Conservation (phyloP, 345 rosid species). For the Populus davidiana region DNA sequence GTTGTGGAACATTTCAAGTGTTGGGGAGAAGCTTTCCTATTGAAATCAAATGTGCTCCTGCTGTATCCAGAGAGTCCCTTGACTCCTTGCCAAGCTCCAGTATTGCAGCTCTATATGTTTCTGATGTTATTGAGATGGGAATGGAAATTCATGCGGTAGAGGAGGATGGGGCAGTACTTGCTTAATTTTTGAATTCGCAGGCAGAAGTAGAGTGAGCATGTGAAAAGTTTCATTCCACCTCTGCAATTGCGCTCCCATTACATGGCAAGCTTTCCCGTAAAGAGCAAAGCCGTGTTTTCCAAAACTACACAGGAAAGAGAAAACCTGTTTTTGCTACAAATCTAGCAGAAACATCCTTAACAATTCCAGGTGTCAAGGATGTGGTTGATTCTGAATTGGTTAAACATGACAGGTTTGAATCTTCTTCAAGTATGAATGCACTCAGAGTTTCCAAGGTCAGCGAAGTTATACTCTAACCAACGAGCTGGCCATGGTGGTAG, state of each 20-base stretch:
- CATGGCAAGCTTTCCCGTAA: slow-evolving; percentile 80
- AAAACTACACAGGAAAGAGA: slow-evolving; percentile 56
- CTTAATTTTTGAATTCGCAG: slow-evolving; percentile 75
- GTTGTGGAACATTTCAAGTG: slow-evolving; percentile 53
- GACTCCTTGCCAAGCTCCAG: slow-evolving; percentile 15
- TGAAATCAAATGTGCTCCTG: slow-evolving; percentile 58
- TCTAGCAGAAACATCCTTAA: slow-evolving; percentile 92
- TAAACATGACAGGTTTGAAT: slow-evolving; percentile 74
- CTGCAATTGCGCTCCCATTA: slow-evolving; percentile 66
- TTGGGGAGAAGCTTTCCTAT: slow-evolving; percentile 77
- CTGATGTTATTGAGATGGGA: slow-evolving; percentile 57
- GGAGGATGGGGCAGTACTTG: slow-evolving; percentile 76
- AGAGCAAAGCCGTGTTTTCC: slow-evolving; percentile 67
- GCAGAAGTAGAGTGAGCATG: slow-evolving; percentile 92
- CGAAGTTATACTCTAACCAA: slow-evolving; percentile 62
- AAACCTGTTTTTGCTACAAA: slow-evolving; percentile 89
- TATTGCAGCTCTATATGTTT: slow-evolving; percentile 53
- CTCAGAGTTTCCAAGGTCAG: slow-evolving; percentile 67
- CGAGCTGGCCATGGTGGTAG: slow-evolving; percentile 99
- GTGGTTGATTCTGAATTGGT: slow-evolving; percentile 86
- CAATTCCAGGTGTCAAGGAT: slow-evolving; percentile 88
- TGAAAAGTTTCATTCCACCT: slow-evolving; percentile 51
- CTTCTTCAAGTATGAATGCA: slow-evolving; percentile 75
- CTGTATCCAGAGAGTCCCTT: slow-evolving; percentile 35
- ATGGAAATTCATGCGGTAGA: slow-evolving; percentile 52